Evolutionary conservation across 345 rosid species (phyloP), one percentile per base, ranked within the genome.

Genomic region (Triadica sebifera): DNA sequence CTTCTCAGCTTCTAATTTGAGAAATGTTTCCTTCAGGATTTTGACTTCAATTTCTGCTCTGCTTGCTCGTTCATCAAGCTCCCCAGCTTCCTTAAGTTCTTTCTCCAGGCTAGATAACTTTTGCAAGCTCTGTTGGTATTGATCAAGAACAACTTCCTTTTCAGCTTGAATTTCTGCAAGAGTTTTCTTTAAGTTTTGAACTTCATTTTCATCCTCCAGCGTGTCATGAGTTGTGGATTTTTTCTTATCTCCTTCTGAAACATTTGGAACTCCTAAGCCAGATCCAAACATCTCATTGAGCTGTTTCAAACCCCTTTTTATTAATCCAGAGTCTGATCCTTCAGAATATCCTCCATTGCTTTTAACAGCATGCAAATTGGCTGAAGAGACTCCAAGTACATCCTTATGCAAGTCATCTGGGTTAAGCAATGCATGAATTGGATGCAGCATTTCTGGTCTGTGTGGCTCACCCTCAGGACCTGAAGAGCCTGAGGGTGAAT

Each of bases 221-320:
- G 16, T 16, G 75, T 81, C 84, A 49, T 72, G 75, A 66, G 61
- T 78, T n/a, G 8, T 56, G 68, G 73, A 63, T 45, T 61, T 79
- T 59, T 74, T 79, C 63, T 49, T 37, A 24, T 58, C 84, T 66
- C 80, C 81, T 69, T 78, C 81, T 4, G 67, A 66, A 76, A 53
- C 50, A 63, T 68, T 70, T 69, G 80, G 71, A 72, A 62, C 66
- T 34, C 55, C 78, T 70, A 57, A 79, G 49, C 74, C 79, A 0
- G 85, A 76, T 0, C 77, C 78, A 24, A 85, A 82, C 80, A 88
- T 77, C 34, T 90, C 90, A 56, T 81, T 83, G 73, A 92, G 85
- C 85, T 87, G 93, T 80, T 90, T 90, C 66, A 95, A 78, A 37
- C 95, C 96, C 72, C 74, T 86, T 74, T 69, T 90, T 74, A 83